phyloP scores from a whole-genome alignment of 306 rosid species.

The Crotalaria pallida region DNA sequence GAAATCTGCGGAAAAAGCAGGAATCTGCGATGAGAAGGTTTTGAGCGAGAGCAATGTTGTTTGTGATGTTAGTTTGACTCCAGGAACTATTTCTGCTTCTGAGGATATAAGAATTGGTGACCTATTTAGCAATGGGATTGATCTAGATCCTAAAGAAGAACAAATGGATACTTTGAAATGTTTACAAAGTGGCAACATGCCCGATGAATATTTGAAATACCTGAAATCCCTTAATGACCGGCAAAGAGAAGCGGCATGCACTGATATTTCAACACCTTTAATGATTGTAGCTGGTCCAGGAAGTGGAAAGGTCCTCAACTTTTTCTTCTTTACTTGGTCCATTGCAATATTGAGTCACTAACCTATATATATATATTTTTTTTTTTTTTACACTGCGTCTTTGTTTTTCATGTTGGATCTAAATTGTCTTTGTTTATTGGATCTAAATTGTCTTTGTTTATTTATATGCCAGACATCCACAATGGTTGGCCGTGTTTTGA shows the following conservation, averaged over 20 bases:
- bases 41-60: conserved; percentile 7
- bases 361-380: not conserved
- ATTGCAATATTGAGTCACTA: not conserved
- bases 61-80: conserved; percentile 13
- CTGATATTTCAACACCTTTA: conserved; percentile 67
- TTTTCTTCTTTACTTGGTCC: not conserved
- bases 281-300: conserved; percentile 96
- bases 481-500: conserved; percentile 89
- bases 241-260: conserved; percentile 87
- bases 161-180: conserved; percentile 5
- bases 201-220: conserved; percentile 64
- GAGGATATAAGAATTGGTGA: conserved; percentile 26
- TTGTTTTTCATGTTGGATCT: conserved; percentile 19
- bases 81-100: not conserved
- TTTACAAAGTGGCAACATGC: conserved; percentile 43
- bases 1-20: conserved; percentile 40
- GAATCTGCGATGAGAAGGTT: not conserved
- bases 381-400: not conserved
- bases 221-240: conserved; percentile 63
- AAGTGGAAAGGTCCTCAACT: conserved; percentile 76
- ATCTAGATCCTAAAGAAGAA: conserved; percentile 25
- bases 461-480: conserved; percentile 79
- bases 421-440: conserved; percentile 24
- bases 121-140: conserved; percentile 18
- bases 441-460: conserved; percentile 30